Conservation (phyloP, 139 green algal species). For the Closterium sp. region DNA sequence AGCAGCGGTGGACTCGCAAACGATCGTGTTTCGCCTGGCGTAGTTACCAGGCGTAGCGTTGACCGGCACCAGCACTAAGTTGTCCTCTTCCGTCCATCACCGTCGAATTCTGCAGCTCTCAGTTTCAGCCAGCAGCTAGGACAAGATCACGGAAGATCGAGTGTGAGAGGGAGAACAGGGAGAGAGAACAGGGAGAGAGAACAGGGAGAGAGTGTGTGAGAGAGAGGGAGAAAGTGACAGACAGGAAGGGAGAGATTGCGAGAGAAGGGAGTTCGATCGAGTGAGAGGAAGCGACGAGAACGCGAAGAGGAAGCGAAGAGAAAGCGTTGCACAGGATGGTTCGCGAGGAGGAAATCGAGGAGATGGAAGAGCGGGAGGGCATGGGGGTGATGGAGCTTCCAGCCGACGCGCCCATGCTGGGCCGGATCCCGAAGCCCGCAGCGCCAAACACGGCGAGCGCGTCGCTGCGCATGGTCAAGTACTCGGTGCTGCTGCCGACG, state of each 20-base stretch:
- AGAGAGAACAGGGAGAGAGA: too few relatives aligned
- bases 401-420: background rate
- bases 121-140: background rate
- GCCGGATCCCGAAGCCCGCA: background rate
- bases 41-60: background rate
- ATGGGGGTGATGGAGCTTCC: background rate
- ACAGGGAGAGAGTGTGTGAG: too few relatives aligned
- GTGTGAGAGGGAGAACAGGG: too few relatives aligned
- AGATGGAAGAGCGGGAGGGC: background rate
- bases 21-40: background rate
- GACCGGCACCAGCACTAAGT: background rate
- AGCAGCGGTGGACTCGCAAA: background rate
- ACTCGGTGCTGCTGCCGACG: slow-evolving; percentile 90
- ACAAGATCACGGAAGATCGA: background rate
- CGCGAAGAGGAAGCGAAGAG: too few relatives aligned
- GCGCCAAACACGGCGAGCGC: background rate
- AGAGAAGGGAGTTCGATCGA: too few relatives aligned
- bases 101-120: background rate
- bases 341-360: background rate
- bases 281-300: too few relatives aligned
- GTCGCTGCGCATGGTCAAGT: slow-evolving; percentile 42
- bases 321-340: background rate
- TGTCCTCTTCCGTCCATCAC: background rate
- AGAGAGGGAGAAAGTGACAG: too few relatives aligned
- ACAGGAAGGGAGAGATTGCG: too few relatives aligned